Base-by-base conservation (phyloP, 176 grass and related monocot genomes). In the Microstegium vimineum region DNA sequence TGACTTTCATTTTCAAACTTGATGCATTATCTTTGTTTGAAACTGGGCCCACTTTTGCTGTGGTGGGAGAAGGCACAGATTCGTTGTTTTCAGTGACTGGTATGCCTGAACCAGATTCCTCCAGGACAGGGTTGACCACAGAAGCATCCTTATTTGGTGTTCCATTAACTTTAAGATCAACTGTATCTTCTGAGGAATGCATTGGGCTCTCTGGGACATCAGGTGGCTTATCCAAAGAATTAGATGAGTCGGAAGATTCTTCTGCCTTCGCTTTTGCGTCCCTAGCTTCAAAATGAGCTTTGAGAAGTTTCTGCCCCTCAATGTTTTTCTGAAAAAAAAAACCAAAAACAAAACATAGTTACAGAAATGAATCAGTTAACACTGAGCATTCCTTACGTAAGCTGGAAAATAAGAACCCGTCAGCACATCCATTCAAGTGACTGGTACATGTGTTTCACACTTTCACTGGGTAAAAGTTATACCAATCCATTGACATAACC, bases 201-300 rank as follows among this genome's bases (percentile, higher is more conserved):
- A 68, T 56, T 5, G 47, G 49, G 67, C 61, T 74, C 61, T 90
- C 76, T 59, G 30, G 73, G 62, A 60, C 67, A 79, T 86, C 69
- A 83, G 86, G 41, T 78, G 81, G 73, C n/a, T 87, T 87, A 45
- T 87, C 89, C 26, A 65, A 80, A 84, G 89, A 74, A 91, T 61
- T 84, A 49, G 86, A 89, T 81, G 86, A 91, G 85, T 82, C 69
- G 1, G 86, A 90, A 70, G 92, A 83, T 18, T 75, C 86, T 65
- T 42, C 71, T 81, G 75, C 17, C 35, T 82, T 84, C 62, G 80
- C 61, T 78, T 90, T 80, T 33, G 64, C 47, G 22, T 85, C 88
- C 84, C 77, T 86, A 61, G 68, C 84, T 90, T 90, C 79, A 69
- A 90, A 74, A 83, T 90, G 84, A 69, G 84, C 84, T 90, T 90